Conservation (phyloP, 345 rosid genomes). For the Geranium rotundifolium region DNA sequence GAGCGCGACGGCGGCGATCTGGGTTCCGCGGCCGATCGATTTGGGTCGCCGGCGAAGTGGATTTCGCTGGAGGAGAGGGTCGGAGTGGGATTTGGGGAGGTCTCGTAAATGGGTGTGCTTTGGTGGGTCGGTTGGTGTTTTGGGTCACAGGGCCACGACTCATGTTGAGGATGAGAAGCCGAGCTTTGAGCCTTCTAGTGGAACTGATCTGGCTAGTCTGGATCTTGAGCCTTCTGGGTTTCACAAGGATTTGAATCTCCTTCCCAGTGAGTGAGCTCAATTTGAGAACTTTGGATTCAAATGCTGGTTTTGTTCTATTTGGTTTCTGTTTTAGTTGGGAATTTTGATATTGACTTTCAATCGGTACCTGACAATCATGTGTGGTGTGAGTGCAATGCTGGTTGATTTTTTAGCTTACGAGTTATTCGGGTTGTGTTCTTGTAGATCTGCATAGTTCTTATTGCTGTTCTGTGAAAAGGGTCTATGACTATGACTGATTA, state of each 20-base stretch:
- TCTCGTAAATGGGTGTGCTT: constrained; percentile 35
- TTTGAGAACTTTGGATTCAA: not conserved
- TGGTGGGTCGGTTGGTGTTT: constrained; percentile 15
- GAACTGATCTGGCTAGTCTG: constrained; percentile 24
- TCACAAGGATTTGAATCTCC: constrained; percentile 67
- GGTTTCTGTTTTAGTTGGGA: not conserved
- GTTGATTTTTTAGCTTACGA: too few relatives aligned
- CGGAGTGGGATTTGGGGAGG: constrained; percentile 10
- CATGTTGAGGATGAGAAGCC: constrained; percentile 58
- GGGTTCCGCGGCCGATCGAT: too few relatives aligned
- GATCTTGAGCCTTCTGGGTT: constrained; percentile 23
- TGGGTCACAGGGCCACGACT: constrained; percentile 37
- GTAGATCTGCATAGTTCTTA: too few relatives aligned
- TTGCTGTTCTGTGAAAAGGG: too few relatives aligned
- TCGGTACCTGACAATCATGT: too few relatives aligned
- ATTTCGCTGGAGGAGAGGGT: too few relatives aligned
- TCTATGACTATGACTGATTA: too few relatives aligned
- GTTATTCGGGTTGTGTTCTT: too few relatives aligned
- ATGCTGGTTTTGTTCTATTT: not conserved
- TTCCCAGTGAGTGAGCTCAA: constrained; percentile 58
- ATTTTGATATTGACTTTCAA: too few relatives aligned
- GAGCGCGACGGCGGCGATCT: too few relatives aligned
- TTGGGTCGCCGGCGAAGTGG: too few relatives aligned
- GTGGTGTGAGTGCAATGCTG: too few relatives aligned
- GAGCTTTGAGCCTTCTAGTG: constrained; percentile 34